Evolutionary conservation across 345 rosid genomes (phyloP), one percentile per base, ranked within the genome.

Genomic region (Orychophragmus violaceus): DNA sequence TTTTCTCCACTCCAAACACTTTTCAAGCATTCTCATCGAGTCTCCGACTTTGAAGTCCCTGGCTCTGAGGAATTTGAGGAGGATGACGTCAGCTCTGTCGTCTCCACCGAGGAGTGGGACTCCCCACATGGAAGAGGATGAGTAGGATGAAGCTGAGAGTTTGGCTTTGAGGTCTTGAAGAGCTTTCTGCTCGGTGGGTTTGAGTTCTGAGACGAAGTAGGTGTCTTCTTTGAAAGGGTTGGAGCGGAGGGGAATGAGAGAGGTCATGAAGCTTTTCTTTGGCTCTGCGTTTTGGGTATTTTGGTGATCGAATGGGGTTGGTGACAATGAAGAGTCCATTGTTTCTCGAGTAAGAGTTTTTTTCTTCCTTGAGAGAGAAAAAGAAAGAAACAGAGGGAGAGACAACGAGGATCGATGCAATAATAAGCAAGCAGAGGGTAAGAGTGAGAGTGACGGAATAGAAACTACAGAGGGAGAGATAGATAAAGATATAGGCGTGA

Each of bases 31-130:
- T 32, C 79, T 44, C 16, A 83, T 55, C 0, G 96, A 69, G 23
- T 94, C 96, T 0, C 30, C 59, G 2, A 88, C 96, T 29, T 79
- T 80, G 78, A 90, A 94, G 27, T 94, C 97, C 17, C 99, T 70
- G 2, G 99, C 99, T 18, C 97, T 79, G 24, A 94, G 80, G 73
- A 94, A 94, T 77, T 94, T 94, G 53, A 90, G 69, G 23, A 94
- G 81, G 60, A 94, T 82, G 48, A 94, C 99, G 53, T 91, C 87
- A 21, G 97, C 89, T 33, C 72, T 83, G 17, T 82, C 95, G 68
- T 79, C 86, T 8, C 80, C 85, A 14, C 77, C 69, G 7, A 84
- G 68, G 17, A 94, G 91, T 33, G 87, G 70, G 9, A 88, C 77
- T 1, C 88, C 95, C 97, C 99, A 94, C 86, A 90, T 87, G 41